Conservation (phyloP, 306 rosid genomes). For the Carpinus fangiana region DNA sequence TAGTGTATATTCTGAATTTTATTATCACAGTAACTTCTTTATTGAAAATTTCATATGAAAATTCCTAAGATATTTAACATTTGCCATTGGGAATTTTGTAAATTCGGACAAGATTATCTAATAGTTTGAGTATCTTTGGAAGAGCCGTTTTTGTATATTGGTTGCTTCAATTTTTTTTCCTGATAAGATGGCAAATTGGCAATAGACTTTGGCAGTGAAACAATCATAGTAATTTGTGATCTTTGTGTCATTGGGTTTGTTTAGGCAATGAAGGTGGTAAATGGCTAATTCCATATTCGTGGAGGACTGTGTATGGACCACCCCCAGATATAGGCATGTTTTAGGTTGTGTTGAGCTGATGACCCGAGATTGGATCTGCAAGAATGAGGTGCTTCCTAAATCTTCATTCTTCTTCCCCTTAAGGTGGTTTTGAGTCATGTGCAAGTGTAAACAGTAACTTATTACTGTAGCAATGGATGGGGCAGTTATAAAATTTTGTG, state of each 20-base stretch:
- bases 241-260: slow-evolving; percentile 21
- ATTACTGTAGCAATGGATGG: neutral
- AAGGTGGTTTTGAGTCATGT: neutral
- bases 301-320: slow-evolving; percentile 85
- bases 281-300: slow-evolving; percentile 77
- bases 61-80: neutral
- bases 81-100: neutral
- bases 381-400: neutral
- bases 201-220: neutral
- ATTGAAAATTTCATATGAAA: neutral
- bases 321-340: slow-evolving; percentile 79
- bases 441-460: neutral
- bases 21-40: neutral
- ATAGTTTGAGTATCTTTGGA: too few species aligned
- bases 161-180: neutral
- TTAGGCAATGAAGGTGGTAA: slow-evolving; percentile 51
- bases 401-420: neutral
- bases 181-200: neutral
- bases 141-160: neutral
- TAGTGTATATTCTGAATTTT: neutral
- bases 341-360: slow-evolving; percentile 36
- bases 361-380: neutral
- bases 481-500: neutral
- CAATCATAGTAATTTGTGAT: neutral
- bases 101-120: too few species aligned